Conservation (phyloP, 75 land plant species). For the Adiantum capillusveneris region DNA sequence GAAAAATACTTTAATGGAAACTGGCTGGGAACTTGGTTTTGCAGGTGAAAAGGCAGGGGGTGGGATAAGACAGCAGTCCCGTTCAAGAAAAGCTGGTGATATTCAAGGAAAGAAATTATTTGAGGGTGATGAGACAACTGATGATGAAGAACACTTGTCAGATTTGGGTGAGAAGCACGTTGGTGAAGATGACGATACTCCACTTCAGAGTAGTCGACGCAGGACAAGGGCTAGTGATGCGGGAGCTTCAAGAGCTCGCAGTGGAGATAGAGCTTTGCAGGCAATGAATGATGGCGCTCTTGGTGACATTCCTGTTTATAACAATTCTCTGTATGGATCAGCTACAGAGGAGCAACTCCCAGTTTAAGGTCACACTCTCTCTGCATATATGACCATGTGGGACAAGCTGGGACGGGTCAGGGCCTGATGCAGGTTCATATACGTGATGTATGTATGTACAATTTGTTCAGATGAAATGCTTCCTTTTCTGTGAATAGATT, state of each 20-base stretch:
- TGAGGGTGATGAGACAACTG: conserved; percentile 64
- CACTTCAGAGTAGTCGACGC: conserved; percentile 16
- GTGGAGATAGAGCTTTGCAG: not conserved
- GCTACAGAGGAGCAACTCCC: conserved; percentile 38
- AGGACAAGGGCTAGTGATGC: not conserved
- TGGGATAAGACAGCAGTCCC: conserved; percentile 33
- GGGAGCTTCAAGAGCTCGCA: not conserved
- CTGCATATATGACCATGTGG: no score
- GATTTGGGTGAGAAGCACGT: conserved; percentile 60
- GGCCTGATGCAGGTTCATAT: no score
- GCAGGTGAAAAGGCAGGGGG: conserved; percentile 52
- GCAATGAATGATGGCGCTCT: not conserved
- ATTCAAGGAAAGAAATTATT: conserved; percentile 80
- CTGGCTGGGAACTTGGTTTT: not conserved
- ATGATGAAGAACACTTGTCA: conserved; percentile 67
- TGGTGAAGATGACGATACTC: conserved; percentile 56
- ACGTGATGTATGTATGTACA: no score
- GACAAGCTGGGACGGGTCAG: no score
- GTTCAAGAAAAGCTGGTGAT: conserved; percentile 40
- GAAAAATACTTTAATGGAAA: not conserved
- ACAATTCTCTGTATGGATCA: conserved; percentile 19
- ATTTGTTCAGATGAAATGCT: no score
- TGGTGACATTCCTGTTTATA: conserved; percentile 3
- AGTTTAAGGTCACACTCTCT: no score
- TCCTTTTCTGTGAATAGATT: no score